Conservation (phyloP, 495 filamentous ascomycete species). For the Monascus purpureus region DNA sequence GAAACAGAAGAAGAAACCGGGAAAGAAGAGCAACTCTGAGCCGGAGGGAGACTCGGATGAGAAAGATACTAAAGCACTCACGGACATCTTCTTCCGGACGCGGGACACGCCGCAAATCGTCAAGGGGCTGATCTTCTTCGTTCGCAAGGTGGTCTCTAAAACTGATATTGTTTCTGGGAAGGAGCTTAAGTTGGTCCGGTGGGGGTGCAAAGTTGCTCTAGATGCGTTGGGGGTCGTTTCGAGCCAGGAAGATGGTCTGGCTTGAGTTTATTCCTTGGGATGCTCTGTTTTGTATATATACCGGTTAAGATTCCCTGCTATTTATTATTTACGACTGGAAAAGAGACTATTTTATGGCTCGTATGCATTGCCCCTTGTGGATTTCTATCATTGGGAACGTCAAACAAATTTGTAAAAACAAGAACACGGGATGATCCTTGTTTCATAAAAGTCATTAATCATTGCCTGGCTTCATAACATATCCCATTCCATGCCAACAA, state of each 20-base stretch:
- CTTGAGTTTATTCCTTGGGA: background rate
- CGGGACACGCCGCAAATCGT: constrained; percentile 48
- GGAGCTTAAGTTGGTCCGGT: constrained; percentile 42
- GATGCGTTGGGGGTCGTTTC: constrained; percentile 41
- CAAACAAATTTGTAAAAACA: constrained; percentile 3
- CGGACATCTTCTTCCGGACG: constrained; percentile 48
- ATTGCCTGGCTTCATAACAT: constrained; percentile 8
- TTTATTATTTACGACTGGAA: background rate
- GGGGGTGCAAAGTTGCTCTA: constrained; percentile 54
- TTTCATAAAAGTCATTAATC: no score
- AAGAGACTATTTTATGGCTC: background rate
- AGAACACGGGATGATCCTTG: no score
- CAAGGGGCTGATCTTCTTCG: constrained; percentile 61
- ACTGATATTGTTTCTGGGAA: constrained; percentile 55
- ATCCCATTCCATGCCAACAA: constrained; percentile 31
- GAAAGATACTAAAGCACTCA: constrained; percentile 39
- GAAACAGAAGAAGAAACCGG: constrained; percentile 14
- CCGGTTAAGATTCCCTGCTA: background rate
- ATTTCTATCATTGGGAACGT: constrained; percentile 2
- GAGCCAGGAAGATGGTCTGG: constrained; percentile 6
- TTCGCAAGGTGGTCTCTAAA: constrained; percentile 61
- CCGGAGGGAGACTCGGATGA: constrained; percentile 10
- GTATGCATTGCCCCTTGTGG: no score
- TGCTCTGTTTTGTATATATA: background rate
- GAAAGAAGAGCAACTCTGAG: background rate